Conservation (phyloP, 257 asterid genomes). For the Solanum pinnatisectum region DNA sequence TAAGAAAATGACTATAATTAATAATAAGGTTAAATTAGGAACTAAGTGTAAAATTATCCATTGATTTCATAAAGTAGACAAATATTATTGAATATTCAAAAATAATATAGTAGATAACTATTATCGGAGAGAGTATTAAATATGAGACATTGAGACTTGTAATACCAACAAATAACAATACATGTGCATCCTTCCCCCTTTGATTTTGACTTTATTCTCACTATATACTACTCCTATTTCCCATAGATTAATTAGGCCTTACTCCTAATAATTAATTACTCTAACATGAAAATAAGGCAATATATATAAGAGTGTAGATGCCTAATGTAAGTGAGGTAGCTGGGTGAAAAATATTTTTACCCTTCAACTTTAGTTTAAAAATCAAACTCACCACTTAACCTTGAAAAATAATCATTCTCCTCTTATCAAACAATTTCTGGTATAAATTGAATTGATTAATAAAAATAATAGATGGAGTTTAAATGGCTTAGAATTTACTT, state of each 20-base stretch:
- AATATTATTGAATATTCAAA: no score
- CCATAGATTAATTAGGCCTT: background rate
- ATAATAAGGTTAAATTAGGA: no score
- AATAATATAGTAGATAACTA: no score
- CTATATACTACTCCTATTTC: background rate
- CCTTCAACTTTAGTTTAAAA: no score
- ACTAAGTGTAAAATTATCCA: rapidly evolving
- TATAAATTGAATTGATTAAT: background rate
- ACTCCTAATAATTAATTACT: background rate
- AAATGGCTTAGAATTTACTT: background rate
- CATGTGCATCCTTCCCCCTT: background rate
- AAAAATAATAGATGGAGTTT: background rate
- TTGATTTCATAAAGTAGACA: no score
- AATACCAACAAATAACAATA: background rate
- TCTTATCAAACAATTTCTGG: background rate
- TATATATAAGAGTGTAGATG: background rate
- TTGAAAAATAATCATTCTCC: no score
- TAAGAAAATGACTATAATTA: no score
- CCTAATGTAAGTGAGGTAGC: background rate
- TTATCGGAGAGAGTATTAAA: no score
- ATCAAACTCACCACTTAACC: no score
- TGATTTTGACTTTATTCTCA: background rate
- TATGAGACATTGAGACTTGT: background rate
- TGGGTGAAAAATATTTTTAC: background rate
- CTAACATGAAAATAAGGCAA: background rate